A percentile compares a stretch with the other conserved stretches of the same genome.
phyloP scores from a whole-genome alignment of 139 green algal species.

The Raphidocelis subcapitata region DNA sequence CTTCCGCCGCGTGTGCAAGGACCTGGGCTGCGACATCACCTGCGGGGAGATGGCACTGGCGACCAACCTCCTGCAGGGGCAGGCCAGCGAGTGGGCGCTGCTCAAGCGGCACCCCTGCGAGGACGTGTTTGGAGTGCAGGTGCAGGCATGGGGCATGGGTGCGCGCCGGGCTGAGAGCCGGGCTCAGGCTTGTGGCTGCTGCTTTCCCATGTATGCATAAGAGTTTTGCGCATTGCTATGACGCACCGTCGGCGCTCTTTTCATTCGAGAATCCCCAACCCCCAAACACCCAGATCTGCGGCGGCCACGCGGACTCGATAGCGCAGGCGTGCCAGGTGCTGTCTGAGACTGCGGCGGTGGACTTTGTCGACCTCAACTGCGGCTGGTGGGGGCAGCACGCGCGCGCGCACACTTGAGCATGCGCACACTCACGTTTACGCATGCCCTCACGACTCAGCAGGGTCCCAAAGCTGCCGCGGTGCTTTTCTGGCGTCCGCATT shows the following conservation, averaged over 20 bases:
- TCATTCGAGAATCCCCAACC: too few species aligned
- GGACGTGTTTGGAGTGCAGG: slow-evolving; percentile 95
- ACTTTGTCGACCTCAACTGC: slow-evolving; percentile 96
- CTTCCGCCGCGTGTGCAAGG: slow-evolving; percentile 90
- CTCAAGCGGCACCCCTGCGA: slow-evolving; percentile 90
- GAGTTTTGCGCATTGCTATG: too few species aligned
- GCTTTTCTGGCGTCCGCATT: too few species aligned
- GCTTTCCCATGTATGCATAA: too few species aligned
- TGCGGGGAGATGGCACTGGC: slow-evolving; percentile 95
- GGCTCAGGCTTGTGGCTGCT: background rate
- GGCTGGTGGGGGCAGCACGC: too few species aligned
- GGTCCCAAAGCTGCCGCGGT: too few species aligned
- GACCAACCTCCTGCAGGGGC: slow-evolving; percentile 91
- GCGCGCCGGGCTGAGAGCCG: background rate
- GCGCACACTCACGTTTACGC: slow-evolving; percentile 6
- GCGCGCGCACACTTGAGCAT: background rate
- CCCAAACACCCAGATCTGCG: slow-evolving; percentile 76
- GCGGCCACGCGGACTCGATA: slow-evolving; percentile 82
- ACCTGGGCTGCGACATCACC: slow-evolving; percentile 83
- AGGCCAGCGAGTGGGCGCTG: slow-evolving; percentile 95
- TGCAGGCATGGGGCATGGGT: slow-evolving; percentile 10
- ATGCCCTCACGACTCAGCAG: too few species aligned
- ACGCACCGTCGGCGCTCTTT: too few species aligned
- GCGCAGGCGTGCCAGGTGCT: slow-evolving; percentile 71
- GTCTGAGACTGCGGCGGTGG: slow-evolving; percentile 60